Percentiles rank a stretch among this genome's conserved stretches.
Conservation (phyloP, 2,329 filamentous ascomycete species). For the Eurotiales sp. region DNA sequence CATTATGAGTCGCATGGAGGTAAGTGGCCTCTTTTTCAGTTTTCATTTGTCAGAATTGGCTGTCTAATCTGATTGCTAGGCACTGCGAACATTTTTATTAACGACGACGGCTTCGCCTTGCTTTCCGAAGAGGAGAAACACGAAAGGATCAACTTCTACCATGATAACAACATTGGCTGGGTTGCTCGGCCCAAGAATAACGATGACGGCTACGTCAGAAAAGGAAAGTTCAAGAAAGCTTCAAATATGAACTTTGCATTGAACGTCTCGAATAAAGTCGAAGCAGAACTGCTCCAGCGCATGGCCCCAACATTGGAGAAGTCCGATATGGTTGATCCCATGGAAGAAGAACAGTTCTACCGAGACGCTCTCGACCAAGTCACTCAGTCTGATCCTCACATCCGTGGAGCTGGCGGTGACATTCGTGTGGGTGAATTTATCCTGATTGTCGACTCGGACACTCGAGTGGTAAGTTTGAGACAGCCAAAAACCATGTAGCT, state of each 20-base stretch:
- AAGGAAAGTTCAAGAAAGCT: constrained; percentile 68
- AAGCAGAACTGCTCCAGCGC: constrained; percentile 51
- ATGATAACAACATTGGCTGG: constrained; percentile 50
- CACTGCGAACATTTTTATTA: constrained; percentile 35
- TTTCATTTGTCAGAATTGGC: constrained; percentile 15
- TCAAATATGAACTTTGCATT: constrained; percentile 74
- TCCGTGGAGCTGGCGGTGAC: constrained; percentile 69
- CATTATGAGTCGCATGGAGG: constrained; percentile 46
- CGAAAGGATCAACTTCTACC: constrained; percentile 46
- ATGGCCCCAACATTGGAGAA: constrained; percentile 11
- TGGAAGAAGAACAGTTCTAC: constrained; percentile 43
- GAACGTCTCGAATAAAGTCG: constrained; percentile 58
- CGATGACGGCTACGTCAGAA: constrained; percentile 49
- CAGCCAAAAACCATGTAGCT: background rate
- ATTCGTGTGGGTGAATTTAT: constrained; percentile 80
- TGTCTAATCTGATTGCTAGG: constrained; percentile 37
- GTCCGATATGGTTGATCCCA: constrained; percentile 24
- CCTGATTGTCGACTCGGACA: constrained; percentile 66
- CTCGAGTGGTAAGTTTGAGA: constrained; percentile 47
- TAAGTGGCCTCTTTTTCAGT: background rate
- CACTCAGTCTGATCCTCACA: constrained; percentile 49
- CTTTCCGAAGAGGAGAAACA: constrained; percentile 41
- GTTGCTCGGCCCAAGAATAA: constrained; percentile 46
- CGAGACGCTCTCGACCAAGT: constrained; percentile 39
- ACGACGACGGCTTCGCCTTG: constrained; percentile 39